Conservation (phyloP, 139 green algal species). For the Ostreobium quekettii region DNA sequence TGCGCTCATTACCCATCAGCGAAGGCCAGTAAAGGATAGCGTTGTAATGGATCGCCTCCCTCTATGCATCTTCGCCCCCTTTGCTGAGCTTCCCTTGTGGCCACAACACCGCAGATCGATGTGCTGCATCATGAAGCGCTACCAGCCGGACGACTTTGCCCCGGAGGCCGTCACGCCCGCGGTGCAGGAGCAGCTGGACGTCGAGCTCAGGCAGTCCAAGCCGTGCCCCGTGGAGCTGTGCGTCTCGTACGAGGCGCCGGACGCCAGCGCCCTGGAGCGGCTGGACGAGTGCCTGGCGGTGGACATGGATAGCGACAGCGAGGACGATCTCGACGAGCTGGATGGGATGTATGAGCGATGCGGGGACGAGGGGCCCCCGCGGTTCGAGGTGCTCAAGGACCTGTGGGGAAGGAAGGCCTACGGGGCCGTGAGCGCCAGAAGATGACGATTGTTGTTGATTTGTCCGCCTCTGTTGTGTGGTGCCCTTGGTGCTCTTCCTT, state of each 20-base stretch:
- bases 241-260: background rate
- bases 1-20: too few relatives aligned
- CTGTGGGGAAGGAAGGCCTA: background rate
- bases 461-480: too few relatives aligned
- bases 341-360: background rate
- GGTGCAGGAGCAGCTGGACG: background rate
- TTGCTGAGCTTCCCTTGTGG: background rate
- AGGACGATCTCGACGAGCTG: background rate
- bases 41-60: too few relatives aligned
- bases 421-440: background rate
- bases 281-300: too few relatives aligned
- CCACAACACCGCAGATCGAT: background rate
- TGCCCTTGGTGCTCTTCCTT: too few relatives aligned
- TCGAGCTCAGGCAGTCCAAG: background rate
- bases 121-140: constrained; percentile 1
- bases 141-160: constrained; percentile 8
- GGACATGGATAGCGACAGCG: background rate
- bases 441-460: background rate
- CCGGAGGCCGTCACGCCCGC: background rate
- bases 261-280: too few relatives aligned
- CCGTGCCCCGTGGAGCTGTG: background rate
- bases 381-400: background rate
- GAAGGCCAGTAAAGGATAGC: too few relatives aligned
- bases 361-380: background rate
- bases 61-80: background rate